phyloP scores from a whole-genome alignment of 2,329 filamentous ascomycete species.

The Diaporthe destruens region DNA sequence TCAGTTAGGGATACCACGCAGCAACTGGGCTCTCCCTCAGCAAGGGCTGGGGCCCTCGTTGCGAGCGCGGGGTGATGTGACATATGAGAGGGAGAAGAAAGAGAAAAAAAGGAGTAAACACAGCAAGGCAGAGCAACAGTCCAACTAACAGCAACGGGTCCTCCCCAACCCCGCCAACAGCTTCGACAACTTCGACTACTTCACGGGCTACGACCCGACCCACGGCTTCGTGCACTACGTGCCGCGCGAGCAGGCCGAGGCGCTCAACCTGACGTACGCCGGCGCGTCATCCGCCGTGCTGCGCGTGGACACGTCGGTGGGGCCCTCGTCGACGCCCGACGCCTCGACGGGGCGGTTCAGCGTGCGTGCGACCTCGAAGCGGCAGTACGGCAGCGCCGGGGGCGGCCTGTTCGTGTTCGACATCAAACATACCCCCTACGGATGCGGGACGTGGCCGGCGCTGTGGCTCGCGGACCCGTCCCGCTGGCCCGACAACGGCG shows the following conservation, averaged over 20 bases:
- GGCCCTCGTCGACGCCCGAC: constrained; percentile 11
- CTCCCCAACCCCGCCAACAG: background rate
- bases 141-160: constrained; percentile 15
- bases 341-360: constrained; percentile 72
- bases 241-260: constrained; percentile 48
- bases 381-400: constrained; percentile 57
- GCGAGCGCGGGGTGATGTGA: background rate
- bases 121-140: background rate
- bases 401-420: constrained; percentile 76
- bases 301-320: constrained; percentile 70
- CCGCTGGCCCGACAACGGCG: constrained; percentile 74
- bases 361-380: constrained; percentile 72
- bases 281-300: constrained; percentile 66
- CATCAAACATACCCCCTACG: constrained; percentile 72
- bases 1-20: background rate
- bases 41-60: background rate
- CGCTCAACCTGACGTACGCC: constrained; percentile 71
- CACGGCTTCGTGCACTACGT: constrained; percentile 68
- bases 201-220: constrained; percentile 62
- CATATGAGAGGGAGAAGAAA: background rate
- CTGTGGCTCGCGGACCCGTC: constrained; percentile 73
- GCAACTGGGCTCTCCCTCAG: background rate
- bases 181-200: constrained; percentile 66
- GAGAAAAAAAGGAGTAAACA: no score
- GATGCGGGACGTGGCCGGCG: constrained; percentile 74